Conservation (phyloP, 2,329 filamentous ascomycete genomes). For the Penicillium sp. region DNA sequence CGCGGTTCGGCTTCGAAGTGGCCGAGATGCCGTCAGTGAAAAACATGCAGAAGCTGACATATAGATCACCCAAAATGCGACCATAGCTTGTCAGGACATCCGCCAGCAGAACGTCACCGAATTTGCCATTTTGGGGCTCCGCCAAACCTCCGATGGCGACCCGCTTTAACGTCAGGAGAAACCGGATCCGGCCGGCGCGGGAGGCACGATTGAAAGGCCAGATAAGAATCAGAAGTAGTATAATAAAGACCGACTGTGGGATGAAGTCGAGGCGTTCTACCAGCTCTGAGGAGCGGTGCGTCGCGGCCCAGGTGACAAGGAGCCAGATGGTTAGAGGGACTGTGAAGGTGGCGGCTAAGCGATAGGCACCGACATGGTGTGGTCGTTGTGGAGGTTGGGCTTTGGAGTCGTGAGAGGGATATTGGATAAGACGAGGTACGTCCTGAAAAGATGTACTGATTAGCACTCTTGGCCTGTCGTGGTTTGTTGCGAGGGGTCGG, state of each 20-base stretch:
- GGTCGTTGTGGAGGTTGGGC: constrained; percentile 62
- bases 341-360: constrained; percentile 75
- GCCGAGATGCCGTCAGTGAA: constrained; percentile 68
- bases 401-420: constrained; percentile 55
- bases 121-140: constrained; percentile 83
- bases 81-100: constrained; percentile 95
- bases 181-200: constrained; percentile 69
- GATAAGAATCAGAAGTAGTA: constrained; percentile 69
- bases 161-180: constrained; percentile 72
- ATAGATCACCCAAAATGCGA: constrained; percentile 86
- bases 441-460: constrained; percentile 52
- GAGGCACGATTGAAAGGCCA: constrained; percentile 70
- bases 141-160: constrained; percentile 84
- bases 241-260: constrained; percentile 76
- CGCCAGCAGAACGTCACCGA: constrained; percentile 88
- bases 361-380: constrained; percentile 81
- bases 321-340: constrained; percentile 70
- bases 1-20: constrained; percentile 76
- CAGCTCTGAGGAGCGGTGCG: constrained; percentile 65
- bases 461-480: neutral
- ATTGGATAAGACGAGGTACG: constrained; percentile 80
- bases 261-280: constrained; percentile 81
- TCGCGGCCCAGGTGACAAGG: constrained; percentile 78
- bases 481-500: neutral
- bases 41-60: constrained; percentile 90